These are phyloP conservation scores for Rhizopus arrhizus DNA, from an alignment of 371 early-diverging fungal species.

Conservation along the genomic window DNA sequence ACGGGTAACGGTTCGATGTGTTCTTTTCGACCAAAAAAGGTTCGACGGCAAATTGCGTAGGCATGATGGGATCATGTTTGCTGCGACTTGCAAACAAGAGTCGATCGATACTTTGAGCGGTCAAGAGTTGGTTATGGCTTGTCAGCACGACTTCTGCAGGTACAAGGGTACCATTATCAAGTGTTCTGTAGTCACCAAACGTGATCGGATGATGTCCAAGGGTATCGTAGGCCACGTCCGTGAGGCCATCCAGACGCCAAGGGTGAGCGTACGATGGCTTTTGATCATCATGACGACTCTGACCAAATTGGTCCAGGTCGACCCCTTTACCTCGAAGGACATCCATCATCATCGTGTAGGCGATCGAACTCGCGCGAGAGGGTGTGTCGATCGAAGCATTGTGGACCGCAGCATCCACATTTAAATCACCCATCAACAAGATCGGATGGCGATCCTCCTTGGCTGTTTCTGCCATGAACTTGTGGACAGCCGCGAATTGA, in stretches of 20 bases:
- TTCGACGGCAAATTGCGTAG: conserved; percentile 33
- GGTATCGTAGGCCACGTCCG: conserved; percentile 59
- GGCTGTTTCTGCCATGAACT: conserved; percentile 59
- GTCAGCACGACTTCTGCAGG: conserved; percentile 70
- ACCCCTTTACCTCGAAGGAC: conserved; percentile 65
- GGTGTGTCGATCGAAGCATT: conserved; percentile 26
- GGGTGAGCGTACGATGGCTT: conserved; percentile 6
- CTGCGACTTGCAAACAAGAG: conserved; percentile 48
- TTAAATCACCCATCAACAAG: conserved; percentile 74
- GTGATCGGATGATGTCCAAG: conserved; percentile 79
- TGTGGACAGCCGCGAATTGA: conserved; percentile 64
- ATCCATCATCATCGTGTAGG: conserved; percentile 70
- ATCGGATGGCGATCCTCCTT: conserved; percentile 48
- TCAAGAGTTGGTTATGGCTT: conserved; percentile 50
- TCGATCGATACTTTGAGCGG: conserved; percentile 74
- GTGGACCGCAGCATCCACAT: conserved; percentile 70
- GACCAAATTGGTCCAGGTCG: conserved; percentile 19
- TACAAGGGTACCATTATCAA: conserved; percentile 39
- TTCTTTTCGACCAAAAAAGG: conserved; percentile 37
- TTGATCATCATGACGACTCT: not conserved
- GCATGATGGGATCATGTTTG: conserved; percentile 9
- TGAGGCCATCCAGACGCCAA: conserved; percentile 32
- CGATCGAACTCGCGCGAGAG: conserved; percentile 46
- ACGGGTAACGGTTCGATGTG: conserved; percentile 23
- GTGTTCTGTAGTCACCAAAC: conserved; percentile 63